A percentile compares a stretch with the other conserved stretches of the same genome.
These are phyloP conservation scores for Babesia divergens DNA, from an alignment of 169 alveolate genomes.

Conservation along the genomic window DNA sequence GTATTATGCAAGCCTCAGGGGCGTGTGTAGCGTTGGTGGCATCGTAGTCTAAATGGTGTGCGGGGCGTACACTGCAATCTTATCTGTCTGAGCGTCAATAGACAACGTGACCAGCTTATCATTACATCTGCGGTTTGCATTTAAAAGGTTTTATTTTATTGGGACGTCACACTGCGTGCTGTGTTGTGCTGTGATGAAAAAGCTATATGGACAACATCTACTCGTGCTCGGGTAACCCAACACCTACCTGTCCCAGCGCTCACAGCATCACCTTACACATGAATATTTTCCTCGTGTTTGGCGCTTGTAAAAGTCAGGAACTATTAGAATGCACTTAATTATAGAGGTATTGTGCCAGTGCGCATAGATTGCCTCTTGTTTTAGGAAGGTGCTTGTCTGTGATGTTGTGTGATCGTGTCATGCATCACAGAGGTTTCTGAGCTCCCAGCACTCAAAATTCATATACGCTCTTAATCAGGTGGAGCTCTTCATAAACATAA, in stretches of 20 bases:
- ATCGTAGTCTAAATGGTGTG: too few relatives aligned
- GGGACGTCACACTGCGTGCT: too few relatives aligned
- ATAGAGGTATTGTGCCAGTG: not conserved
- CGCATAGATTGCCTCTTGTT: not conserved
- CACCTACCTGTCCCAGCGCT: not conserved
- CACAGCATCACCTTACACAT: not conserved
- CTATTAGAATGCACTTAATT: not conserved
- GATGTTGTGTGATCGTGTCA: not conserved
- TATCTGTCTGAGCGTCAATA: too few relatives aligned
- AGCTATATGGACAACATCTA: too few relatives aligned
- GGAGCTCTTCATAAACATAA: slow-evolving; percentile 13
- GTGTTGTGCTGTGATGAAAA: too few relatives aligned
- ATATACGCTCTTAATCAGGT: not conserved
- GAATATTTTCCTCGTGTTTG: not conserved
- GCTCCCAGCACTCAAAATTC: not conserved
- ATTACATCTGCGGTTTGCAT: too few relatives aligned
- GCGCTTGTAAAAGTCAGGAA: too few relatives aligned
- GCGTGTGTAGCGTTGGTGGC: too few relatives aligned
- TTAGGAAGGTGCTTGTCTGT: not conserved
- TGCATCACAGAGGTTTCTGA: not conserved
- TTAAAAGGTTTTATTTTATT: too few relatives aligned
- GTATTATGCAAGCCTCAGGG: too few relatives aligned
- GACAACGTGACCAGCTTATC: too few relatives aligned
- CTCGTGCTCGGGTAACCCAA: not conserved
- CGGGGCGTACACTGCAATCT: too few relatives aligned